Evolutionary conservation across 441 rosid species (phyloP), one percentile per base, ranked within the genome.

Genomic region (Adansonia gregorii): DNA sequence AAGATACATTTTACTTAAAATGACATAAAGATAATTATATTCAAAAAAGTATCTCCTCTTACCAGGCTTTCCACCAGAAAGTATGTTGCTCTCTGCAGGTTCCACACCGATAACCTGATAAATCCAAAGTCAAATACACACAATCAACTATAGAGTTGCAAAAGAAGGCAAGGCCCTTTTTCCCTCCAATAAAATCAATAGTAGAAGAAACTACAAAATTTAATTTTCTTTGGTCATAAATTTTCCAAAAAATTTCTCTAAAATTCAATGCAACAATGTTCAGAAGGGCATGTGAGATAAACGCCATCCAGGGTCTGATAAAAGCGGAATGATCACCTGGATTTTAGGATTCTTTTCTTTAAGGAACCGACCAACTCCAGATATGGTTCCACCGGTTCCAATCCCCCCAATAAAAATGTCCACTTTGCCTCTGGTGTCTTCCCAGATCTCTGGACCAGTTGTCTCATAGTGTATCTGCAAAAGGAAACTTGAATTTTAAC

Each of bases 401-500:
- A 95, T 94, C 60, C 99, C 97, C 0, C 89, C 98, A 88, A 95
- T 77, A 74, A 95, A 85, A 80, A 94, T 92, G 85, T 95, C 99
- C 56, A 94, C 93, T 82, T 94, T 92, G 73, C 98, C 98, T 80
- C 87, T 90, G 55, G 98, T 89, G 79, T 95, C 99, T 74, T 92
- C 97, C 99, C 99, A 95, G 54, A 95, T 95, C 86, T 95, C 99
- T 22, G 98, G 98, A 71, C 99, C 99, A 74, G 99, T 95, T 54
- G 99, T 95, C 90, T 91, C 95, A 67, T 89, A 95, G 82, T 95
- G 98, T 84, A 95, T 52, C 99, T 95, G 89, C 85, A 85, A 24
- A 61, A 67, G 41, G 45, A 49, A 75, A 24, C 22, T 56, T 46
- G 66, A n/a, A 67, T 76, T 67, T 76, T 60, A 59, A 74, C 79